A percentile compares a stretch with the other conserved stretches of the same genome.
Evolutionary conservation across 1,139 yeast species (phyloP).

Genomic region (Yamadazyma epiphylla): DNA sequence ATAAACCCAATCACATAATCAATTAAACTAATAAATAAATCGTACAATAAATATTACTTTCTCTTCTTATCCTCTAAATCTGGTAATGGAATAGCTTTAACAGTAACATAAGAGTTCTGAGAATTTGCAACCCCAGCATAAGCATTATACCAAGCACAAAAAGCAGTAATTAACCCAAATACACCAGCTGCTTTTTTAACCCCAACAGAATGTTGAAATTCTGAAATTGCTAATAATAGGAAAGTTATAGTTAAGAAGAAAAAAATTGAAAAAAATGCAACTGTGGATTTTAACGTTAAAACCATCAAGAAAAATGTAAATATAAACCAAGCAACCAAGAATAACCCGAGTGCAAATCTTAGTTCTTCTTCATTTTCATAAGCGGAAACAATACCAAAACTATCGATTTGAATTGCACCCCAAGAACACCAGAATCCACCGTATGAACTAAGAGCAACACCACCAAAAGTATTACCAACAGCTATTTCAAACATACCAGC

Average conservation of each 20-base stretch:
- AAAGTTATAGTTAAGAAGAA: constrained; percentile 64
- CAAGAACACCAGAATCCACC: constrained; percentile 91
- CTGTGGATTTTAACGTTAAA: constrained; percentile 74
- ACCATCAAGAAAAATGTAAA: constrained; percentile 67
- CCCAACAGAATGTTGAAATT: constrained; percentile 26
- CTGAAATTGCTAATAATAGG: constrained; percentile 61
- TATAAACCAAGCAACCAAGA: constrained; percentile 73
- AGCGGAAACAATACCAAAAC: constrained; percentile 69
- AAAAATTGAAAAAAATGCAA: constrained; percentile 69
- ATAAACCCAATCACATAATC: too few relatives aligned
- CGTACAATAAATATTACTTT: too few relatives aligned
- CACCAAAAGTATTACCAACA: constrained; percentile 87
- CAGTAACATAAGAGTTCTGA: constrained; percentile 64
- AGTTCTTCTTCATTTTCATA: constrained; percentile 36
- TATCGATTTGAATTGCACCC: constrained; percentile 67
- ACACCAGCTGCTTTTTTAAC: constrained; percentile 73
- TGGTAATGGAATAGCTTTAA: constrained; percentile 45
- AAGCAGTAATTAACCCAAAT: constrained; percentile 74
- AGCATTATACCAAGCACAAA: constrained; percentile 85
- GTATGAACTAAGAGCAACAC: constrained; percentile 72
- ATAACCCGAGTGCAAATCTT: constrained; percentile 63
- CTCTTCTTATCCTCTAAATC: constrained; percentile 14
- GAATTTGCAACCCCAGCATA: constrained; percentile 82
- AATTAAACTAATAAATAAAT: too few relatives aligned
- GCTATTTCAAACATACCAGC: constrained; percentile 81